These are phyloP conservation scores for Funneliformis mosseae DNA, from an alignment of 192 early-diverging fungal genomes.

Conservation along the genomic window DNA sequence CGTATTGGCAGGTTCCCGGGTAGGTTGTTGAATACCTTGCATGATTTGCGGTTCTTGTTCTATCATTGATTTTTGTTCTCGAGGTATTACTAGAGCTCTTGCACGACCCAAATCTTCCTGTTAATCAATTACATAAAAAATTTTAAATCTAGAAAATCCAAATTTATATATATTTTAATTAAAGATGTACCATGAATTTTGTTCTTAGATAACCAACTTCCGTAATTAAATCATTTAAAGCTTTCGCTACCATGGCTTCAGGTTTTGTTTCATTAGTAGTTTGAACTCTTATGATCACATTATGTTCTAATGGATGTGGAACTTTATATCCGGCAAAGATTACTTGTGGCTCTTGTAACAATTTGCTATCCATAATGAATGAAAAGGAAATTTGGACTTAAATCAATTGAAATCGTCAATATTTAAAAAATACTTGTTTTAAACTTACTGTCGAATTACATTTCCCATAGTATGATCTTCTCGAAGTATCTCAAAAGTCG, in stretches of 20 bases:
- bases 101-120: slow-evolving; percentile 30
- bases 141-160: neutral
- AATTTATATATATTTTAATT: neutral
- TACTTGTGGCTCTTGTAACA: slow-evolving; percentile 90
- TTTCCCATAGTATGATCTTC: slow-evolving; percentile 99
- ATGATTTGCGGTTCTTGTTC: neutral
- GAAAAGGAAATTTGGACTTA: neutral
- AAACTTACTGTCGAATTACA: slow-evolving; percentile 82
- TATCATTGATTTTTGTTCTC: slow-evolving; percentile 15
- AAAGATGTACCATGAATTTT: slow-evolving; percentile 76
- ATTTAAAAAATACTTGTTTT: neutral
- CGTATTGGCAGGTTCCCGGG: neutral
- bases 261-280: slow-evolving; percentile 88
- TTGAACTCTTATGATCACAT: slow-evolving; percentile 89
- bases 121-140: neutral
- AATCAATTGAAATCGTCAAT: neutral
- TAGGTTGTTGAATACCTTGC: neutral
- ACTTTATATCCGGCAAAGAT: slow-evolving; percentile 96
- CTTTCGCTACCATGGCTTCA: slow-evolving; percentile 73
- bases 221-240: slow-evolving; percentile 76
- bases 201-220: slow-evolving; percentile 76
- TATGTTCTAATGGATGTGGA: slow-evolving; percentile 95
- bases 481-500: slow-evolving; percentile 86
- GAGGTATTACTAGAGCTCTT: slow-evolving; percentile 15
- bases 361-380: slow-evolving; percentile 55